Conservation (phyloP, 225 moss, liverwort and hornwort genomes). For the Physcomitrium patens region DNA sequence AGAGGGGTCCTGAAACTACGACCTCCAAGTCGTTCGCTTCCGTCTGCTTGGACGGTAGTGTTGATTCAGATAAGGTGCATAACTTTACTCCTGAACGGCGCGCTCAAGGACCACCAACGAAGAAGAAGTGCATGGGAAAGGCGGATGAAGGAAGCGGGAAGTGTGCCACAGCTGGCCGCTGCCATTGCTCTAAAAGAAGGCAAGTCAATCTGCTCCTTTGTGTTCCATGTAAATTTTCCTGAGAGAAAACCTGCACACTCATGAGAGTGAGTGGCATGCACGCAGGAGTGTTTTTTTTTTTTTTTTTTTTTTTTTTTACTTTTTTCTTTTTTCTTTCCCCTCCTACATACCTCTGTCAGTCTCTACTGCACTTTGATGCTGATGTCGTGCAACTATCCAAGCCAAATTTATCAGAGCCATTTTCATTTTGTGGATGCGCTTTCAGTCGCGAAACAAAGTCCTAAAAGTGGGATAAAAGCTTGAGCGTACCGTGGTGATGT, state of each 20-base stretch:
- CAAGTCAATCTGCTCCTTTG: neutral
- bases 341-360: neutral
- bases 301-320: too few species aligned
- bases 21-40: slow-evolving; percentile 53
- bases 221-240: neutral
- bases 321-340: too few species aligned
- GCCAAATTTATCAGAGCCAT: too few species aligned
- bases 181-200: slow-evolving; percentile 44
- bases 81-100: slow-evolving; percentile 16
- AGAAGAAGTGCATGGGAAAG: slow-evolving; percentile 35
- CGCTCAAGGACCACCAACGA: slow-evolving; percentile 1
- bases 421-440: too few species aligned
- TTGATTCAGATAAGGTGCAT: slow-evolving; percentile 51
- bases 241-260: neutral
- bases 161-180: slow-evolving; percentile 33
- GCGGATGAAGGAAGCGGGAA: slow-evolving; percentile 33
- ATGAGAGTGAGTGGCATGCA: neutral
- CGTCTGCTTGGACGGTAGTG: slow-evolving; percentile 57
- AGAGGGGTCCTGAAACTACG: slow-evolving; percentile 23
- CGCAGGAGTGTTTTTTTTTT: neutral
- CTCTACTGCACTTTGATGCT: too few species aligned
- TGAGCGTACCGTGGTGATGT: too few species aligned
- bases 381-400: neutral
- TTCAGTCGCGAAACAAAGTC: too few species aligned
- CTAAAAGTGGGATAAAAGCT: too few species aligned